Evolutionary conservation across 306 rosid genomes (phyloP).

Genomic region (Vachellia collinsii): DNA sequence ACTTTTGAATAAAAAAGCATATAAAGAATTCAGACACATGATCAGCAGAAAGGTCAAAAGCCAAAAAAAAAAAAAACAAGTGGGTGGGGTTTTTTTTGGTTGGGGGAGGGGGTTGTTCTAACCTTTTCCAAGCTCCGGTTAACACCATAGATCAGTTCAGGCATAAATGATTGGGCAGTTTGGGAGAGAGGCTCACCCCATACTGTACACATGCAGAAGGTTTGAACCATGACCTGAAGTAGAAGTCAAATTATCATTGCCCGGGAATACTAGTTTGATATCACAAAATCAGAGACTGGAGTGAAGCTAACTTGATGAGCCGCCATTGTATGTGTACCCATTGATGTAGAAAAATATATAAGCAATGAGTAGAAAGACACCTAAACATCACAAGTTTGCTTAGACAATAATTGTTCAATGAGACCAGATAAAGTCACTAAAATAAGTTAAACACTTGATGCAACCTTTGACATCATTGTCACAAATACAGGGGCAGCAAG

Average conservation of each 20-base stretch:
- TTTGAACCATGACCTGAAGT: constrained; percentile 88
- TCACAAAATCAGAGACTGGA: constrained; percentile 21
- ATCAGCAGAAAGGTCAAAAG: background rate
- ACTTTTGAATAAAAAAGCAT: constrained; percentile 8
- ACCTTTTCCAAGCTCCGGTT: constrained; percentile 76
- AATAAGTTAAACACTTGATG: constrained; percentile 23
- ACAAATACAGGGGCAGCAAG: constrained; percentile 86
- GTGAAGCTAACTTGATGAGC: constrained; percentile 82
- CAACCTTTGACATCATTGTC: constrained; percentile 85
- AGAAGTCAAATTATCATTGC: constrained; percentile 40
- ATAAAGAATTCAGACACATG: background rate
- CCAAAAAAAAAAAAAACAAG: background rate
- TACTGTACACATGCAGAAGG: constrained; percentile 74
- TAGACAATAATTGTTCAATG: constrained; percentile 25
- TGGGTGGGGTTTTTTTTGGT: background rate
- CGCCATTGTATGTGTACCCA: constrained; percentile 91
- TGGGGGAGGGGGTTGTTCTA: constrained; percentile 6
- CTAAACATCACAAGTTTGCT: constrained; percentile 44
- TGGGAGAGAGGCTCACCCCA: constrained; percentile 99
- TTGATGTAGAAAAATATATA: constrained; percentile 74
- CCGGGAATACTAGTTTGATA: constrained; percentile 18
- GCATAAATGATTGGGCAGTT: constrained; percentile 97
- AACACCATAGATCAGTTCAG: constrained; percentile 73
- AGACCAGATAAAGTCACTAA: constrained; percentile 24
- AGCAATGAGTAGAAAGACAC: constrained; percentile 86